Evolutionary conservation across 371 early-diverging fungal genomes (phyloP), one percentile per base, ranked within the genome.

Genomic region (Mortierella sp.): DNA sequence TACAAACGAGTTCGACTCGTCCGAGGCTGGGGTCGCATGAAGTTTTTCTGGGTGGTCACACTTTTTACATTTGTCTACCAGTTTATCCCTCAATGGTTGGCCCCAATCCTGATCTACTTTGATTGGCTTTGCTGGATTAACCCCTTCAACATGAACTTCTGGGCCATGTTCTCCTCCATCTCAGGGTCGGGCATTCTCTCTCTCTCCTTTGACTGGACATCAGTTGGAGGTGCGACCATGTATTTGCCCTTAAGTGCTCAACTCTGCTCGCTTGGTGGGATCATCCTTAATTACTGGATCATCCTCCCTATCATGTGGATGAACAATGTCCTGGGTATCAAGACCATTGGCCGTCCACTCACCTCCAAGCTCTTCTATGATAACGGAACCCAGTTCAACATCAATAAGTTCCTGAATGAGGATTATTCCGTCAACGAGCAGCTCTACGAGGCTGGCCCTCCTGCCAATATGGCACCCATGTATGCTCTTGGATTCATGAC

Each of bases 121-220:
- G 87, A 91, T 18, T 64, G 87, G 43, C 68, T 91, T 15, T 93
- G 94, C 69, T 86, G 90, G 74, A 70, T 91, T 62, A 84, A 88
- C 21, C 85, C 84, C 6, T 70, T 70, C 26, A 62, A 66, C 62
- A 58, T 11, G 57, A 62, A 70, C 47, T 66, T 74, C 50, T 74
- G 74, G 74, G 80, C 74, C 19, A 43, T 69, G 29, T 72, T 72
- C 55, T 58, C 63, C 3, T 75, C 75, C 16, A 77, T 75, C 43
- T 81, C 79, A 29, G 94, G 92, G 16, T 80, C 89, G 21, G 92
- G 92, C 47, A 81, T 94, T 58, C 75, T 90, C 11, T 81, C 91
- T 16, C 68, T 93, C 7, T 84, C 91, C 14, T 86, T 96, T 48
- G 93, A 89, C 84, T 96, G 92, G 96, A 86, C 85, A 43, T 90